Evolutionary conservation across 805 yeast species (phyloP).

Genomic region (Hanseniaspora guilliermondii): DNA sequence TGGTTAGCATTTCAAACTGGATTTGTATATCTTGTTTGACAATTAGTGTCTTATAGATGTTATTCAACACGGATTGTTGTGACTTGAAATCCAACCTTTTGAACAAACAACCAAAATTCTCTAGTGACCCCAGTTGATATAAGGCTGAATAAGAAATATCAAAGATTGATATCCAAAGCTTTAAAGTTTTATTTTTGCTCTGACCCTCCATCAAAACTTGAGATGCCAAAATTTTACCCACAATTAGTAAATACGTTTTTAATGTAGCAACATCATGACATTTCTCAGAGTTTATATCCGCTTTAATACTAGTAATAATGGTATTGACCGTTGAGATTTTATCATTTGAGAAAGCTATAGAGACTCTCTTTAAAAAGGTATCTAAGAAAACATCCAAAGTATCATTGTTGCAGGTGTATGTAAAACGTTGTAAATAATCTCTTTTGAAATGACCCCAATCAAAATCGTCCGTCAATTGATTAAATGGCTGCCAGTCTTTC

Average conservation of each 20-base stretch:
- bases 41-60: not conserved
- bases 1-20: constrained; percentile 2
- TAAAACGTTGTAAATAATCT: not conserved
- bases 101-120: not conserved
- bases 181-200: constrained; percentile 10
- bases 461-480: not conserved
- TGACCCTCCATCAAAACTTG: not conserved
- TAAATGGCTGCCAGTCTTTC: not conserved
- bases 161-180: constrained; percentile 6
- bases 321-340: not conserved
- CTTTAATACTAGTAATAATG: not conserved
- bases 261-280: not conserved
- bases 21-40: not conserved
- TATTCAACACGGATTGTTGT: not conserved
- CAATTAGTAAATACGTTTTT: not conserved
- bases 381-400: not conserved
- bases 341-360: not conserved
- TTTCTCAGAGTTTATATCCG: not conserved
- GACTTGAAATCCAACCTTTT: constrained; percentile 7
- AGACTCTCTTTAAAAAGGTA: not conserved
- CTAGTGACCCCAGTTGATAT: not conserved
- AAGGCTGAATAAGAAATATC: not conserved
- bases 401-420: no score
- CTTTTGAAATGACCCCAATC: not conserved
- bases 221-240: constrained; percentile 5